Conservation (phyloP, 1,139 yeast genomes). For the Pichia sp. region DNA sequence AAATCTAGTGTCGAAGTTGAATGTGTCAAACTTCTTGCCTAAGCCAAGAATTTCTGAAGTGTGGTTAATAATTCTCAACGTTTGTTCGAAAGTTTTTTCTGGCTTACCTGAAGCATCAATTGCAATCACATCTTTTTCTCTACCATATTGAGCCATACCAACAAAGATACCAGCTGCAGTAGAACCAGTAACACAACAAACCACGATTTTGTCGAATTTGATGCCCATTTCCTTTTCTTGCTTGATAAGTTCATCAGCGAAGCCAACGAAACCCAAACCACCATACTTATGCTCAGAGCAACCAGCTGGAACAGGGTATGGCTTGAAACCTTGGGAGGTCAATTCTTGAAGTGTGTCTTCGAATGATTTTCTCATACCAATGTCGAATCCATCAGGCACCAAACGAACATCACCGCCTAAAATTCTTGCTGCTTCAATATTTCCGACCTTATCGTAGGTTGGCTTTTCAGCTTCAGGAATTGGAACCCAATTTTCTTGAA, state of each 20-base stretch:
- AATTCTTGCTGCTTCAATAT: conserved; percentile 33
- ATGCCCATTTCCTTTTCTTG: conserved; percentile 32
- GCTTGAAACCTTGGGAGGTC: conserved; percentile 26
- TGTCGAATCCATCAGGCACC: conserved; percentile 32
- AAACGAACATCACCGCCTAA: conserved; percentile 34
- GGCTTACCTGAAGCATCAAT: conserved; percentile 34
- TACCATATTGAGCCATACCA: conserved; percentile 33
- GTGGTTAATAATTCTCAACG: conserved; percentile 31
- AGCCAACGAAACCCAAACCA: conserved; percentile 34
- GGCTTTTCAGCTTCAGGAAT: conserved; percentile 30
- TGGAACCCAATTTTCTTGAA: conserved; percentile 35
- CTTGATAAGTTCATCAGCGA: conserved; percentile 31
- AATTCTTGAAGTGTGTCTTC: conserved; percentile 29
- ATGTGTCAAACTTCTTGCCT: conserved; percentile 25
- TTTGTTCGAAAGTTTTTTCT: conserved; percentile 31
- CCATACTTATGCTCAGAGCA: conserved; percentile 34
- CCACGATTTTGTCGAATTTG: conserved; percentile 32
- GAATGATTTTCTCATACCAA: conserved; percentile 33
- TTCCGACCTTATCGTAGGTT: conserved; percentile 33
- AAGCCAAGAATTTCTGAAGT: conserved; percentile 31
- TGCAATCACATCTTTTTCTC: conserved; percentile 33
- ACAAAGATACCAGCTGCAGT: conserved; percentile 33
- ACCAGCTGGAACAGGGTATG: conserved; percentile 34
- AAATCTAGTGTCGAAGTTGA: conserved; percentile 29
- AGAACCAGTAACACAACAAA: conserved; percentile 34